These are phyloP conservation scores for Rubus parviflorus DNA, from an alignment of 306 rosid genomes.

Conservation along the genomic window DNA sequence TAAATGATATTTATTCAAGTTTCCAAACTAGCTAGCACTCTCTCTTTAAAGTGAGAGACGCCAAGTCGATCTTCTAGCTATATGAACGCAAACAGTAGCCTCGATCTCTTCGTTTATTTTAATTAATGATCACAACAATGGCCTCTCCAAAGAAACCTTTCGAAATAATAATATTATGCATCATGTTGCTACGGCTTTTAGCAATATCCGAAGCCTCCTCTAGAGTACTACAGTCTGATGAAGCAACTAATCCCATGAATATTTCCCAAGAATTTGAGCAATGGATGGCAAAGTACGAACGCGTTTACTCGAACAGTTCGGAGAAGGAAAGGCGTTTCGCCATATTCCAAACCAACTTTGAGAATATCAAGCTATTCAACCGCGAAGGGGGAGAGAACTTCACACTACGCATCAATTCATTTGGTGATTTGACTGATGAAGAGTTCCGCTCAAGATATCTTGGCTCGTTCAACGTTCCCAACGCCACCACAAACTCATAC, in stretches of 20 bases:
- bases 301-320: constrained; percentile 18
- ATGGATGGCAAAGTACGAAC: constrained; percentile 30
- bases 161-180: background rate
- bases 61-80: too few relatives aligned
- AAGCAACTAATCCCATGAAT: background rate
- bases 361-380: constrained; percentile 27
- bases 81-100: too few relatives aligned
- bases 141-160: background rate
- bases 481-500: background rate
- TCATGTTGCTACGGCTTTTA: constrained; percentile 3
- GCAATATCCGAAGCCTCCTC: constrained; percentile 8
- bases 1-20: too few relatives aligned
- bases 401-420: constrained; percentile 26
- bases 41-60: too few relatives aligned
- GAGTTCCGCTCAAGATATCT: constrained; percentile 22
- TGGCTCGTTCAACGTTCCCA: background rate
- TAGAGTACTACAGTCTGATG: background rate
- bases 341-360: constrained; percentile 32
- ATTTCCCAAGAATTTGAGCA: constrained; percentile 19
- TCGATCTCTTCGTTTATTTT: too few relatives aligned
- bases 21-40: too few relatives aligned
- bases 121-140: background rate
- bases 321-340: constrained; percentile 32
- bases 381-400: constrained; percentile 5
- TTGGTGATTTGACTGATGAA: constrained; percentile 28